Base-by-base conservation (phyloP, 1,139 yeast species). In the Pichia cactophila region DNA sequence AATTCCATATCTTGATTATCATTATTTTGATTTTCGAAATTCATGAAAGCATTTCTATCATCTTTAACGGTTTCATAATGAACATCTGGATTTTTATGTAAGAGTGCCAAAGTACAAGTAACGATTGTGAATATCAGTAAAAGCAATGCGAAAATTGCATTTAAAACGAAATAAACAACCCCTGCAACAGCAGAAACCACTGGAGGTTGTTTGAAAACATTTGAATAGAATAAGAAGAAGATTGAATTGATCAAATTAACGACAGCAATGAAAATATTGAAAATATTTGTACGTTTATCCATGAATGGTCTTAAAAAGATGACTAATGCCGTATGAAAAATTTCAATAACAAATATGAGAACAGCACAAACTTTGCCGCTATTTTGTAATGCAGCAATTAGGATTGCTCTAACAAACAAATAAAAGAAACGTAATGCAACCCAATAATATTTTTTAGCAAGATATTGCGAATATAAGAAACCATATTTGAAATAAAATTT, bases 41-140 rank as follows among this genome's bases (percentile, higher is more conserved):
- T 80, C 56, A 82, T 84, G 68, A 92, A 92, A 26, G 96, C 86
- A 50, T 87, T 94, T 67, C 98, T 81, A 64, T 92, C 98, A 66
- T 92, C 98, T 60, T 86, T 85, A 88, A 92, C 87, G 58, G 97
- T 97, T 72, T 89, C 94, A 71, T 92, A 92, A 59, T 96, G 78
- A 16, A 94, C 82, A 68, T 92, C 98, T 50, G 98, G 98, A 66
- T 92, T 89, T 72, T 85, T 88, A 67, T 87, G 84, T 36, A 90
- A 61, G 58, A 90, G 69, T 0, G 97, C 96, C 66, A 88, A 74
- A 11, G 83, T 74, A 70, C 97, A 89, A 5, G 96, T 87, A 43
- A 89, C 80, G 58, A 90, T 83, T 49, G 96, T 87, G 74, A 89
- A 83, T 49, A 92, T 73, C 62, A 92, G 73, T 61, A 92, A 74